Percentiles rank a stretch among this genome's conserved stretches.
Conservation (phyloP, 1,284 basidiomycete species). For the Ganoderma meredithae region DNA sequence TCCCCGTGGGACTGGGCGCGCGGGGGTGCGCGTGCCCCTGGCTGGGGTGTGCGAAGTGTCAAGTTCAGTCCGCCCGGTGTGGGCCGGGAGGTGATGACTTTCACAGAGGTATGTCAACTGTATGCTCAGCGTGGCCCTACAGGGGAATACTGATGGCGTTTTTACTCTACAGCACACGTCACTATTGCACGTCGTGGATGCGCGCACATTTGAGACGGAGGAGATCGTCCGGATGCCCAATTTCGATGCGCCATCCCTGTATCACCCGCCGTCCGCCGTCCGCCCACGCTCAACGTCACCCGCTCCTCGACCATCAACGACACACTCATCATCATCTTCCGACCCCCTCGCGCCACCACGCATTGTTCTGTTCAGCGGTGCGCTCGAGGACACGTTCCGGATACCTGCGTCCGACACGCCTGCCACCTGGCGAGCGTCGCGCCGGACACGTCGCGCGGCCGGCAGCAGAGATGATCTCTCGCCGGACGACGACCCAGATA, state of each 20-base stretch:
- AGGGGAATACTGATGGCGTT: constrained; percentile 5
- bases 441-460: constrained; percentile 24
- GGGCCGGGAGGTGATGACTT: constrained; percentile 75
- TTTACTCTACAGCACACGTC: constrained; percentile 66
- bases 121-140: neutral
- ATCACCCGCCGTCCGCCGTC: constrained; percentile 34
- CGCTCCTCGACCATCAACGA: constrained; percentile 20
- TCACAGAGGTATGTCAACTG: constrained; percentile 74
- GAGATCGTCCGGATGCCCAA: constrained; percentile 72
- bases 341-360: constrained; percentile 38
- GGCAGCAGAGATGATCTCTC: constrained; percentile 26
- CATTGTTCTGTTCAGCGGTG: constrained; percentile 52
- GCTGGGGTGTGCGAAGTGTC: constrained; percentile 80
- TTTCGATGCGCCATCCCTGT: constrained; percentile 36
- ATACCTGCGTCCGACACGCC: constrained; percentile 43
- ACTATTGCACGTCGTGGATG: constrained; percentile 79
- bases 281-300: constrained; percentile 40
- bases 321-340: constrained; percentile 27
- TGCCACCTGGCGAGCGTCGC: constrained; percentile 31
- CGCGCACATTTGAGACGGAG: constrained; percentile 79
- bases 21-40: constrained; percentile 61
- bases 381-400: constrained; percentile 64
- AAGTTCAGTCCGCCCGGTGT: constrained; percentile 71
- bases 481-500: constrained; percentile 46
- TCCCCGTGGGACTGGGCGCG: constrained; percentile 73